phyloP scores from a whole-genome alignment of 768 basidiomycete species.

The Austroboletus eburneus region DNA sequence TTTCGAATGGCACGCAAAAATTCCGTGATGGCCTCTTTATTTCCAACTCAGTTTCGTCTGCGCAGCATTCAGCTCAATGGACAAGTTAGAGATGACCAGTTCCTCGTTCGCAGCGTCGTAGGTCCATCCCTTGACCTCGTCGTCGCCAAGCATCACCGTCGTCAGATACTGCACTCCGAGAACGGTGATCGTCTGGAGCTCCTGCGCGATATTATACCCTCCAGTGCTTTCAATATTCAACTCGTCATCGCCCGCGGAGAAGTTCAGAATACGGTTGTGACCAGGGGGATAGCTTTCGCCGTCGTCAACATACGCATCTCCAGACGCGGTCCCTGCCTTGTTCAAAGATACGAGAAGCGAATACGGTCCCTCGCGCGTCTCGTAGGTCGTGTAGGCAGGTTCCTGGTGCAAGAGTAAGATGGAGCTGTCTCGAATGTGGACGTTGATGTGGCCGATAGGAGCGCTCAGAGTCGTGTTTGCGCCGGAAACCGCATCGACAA shows the following conservation, averaged over 20 bases:
- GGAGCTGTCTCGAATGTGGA: constrained; percentile 68
- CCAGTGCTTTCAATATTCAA: constrained; percentile 38
- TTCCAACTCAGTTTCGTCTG: constrained; percentile 35
- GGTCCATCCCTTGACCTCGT: constrained; percentile 32
- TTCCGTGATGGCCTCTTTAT: not conserved
- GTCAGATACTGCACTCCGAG: constrained; percentile 50
- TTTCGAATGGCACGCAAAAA: not conserved
- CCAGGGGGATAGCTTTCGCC: constrained; percentile 59
- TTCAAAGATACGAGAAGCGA: constrained; percentile 57
- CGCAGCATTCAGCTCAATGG: constrained; percentile 41
- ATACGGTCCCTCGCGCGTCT: constrained; percentile 60
- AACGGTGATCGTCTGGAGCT: constrained; percentile 50
- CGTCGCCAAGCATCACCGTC: constrained; percentile 37
- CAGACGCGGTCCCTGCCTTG: constrained; percentile 46
- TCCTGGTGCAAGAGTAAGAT: constrained; percentile 58
- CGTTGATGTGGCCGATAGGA: constrained; percentile 71
- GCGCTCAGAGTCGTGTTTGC: constrained; percentile 51
- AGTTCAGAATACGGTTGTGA: constrained; percentile 44
- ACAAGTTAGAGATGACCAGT: constrained; percentile 37
- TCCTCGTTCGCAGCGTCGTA: constrained; percentile 39
- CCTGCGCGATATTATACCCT: constrained; percentile 35
- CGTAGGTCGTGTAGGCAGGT: constrained; percentile 65
- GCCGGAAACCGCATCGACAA: constrained; percentile 40
- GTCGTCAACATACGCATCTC: constrained; percentile 66
- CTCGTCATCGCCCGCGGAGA: constrained; percentile 34